These are phyloP conservation scores for Aaosphaeria arxii DNA, from an alignment of 2,329 filamentous ascomycete genomes.

Conservation along the genomic window DNA sequence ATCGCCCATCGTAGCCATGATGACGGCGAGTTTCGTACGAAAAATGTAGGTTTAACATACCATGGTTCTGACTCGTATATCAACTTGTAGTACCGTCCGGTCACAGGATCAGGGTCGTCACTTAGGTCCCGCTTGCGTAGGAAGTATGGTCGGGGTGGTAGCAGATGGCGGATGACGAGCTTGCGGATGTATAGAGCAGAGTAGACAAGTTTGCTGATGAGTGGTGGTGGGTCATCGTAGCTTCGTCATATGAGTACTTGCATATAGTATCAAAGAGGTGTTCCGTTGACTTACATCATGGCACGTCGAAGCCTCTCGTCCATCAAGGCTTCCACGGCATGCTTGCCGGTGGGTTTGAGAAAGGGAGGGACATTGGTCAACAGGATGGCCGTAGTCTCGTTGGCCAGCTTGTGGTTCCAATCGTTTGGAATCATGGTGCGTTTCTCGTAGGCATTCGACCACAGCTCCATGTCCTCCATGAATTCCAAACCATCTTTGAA, in stretches of 20 bases:
- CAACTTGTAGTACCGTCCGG: constrained; percentile 17
- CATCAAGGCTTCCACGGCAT: constrained; percentile 59
- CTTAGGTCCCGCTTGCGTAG: constrained; percentile 32
- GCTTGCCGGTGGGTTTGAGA: constrained; percentile 44
- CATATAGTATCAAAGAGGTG: neutral
- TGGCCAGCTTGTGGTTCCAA: constrained; percentile 45
- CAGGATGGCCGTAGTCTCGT: constrained; percentile 60
- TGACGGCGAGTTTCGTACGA: constrained; percentile 10
- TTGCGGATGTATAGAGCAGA: constrained; percentile 52
- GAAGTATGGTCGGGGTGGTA: constrained; percentile 53
- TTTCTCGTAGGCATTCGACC: constrained; percentile 59
- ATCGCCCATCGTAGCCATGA: constrained; percentile 45
- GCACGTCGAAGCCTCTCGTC: constrained; percentile 61
- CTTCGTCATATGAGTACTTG: neutral
- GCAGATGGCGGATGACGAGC: constrained; percentile 56
- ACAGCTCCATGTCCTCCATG: constrained; percentile 49
- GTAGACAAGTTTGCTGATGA: constrained; percentile 42
- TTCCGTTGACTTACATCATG: constrained; percentile 47
- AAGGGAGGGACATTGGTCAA: constrained; percentile 53
- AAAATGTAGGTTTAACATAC: constrained; percentile 25
- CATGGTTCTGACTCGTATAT: constrained; percentile 25
- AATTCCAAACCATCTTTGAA: constrained; percentile 53
- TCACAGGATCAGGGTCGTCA: constrained; percentile 49
- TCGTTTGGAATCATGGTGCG: constrained; percentile 51
- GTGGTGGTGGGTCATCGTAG: constrained; percentile 32